Evolutionary conservation across 306 rosid genomes (phyloP).

Genomic region (Trifolium dubium): DNA sequence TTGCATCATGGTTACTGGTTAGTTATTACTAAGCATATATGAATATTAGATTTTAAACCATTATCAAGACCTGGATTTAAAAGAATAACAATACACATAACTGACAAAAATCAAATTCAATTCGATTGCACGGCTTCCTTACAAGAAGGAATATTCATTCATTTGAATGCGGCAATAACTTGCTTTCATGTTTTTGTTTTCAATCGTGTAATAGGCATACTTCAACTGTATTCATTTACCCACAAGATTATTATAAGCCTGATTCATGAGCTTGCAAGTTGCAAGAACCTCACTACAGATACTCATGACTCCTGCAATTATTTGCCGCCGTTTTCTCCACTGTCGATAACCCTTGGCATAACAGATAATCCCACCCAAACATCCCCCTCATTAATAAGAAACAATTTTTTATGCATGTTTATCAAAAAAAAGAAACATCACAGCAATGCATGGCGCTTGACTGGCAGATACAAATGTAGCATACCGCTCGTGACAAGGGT

Average conservation of each 20-base stretch:
- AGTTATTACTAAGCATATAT: too few relatives aligned
- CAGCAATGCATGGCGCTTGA: slow-evolving; percentile 36
- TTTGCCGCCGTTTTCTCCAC: slow-evolving; percentile 39
- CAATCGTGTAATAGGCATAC: slow-evolving; percentile 28
- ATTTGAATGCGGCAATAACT: slow-evolving; percentile 28
- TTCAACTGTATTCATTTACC: slow-evolving; percentile 18
- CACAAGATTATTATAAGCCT: slow-evolving; percentile 11
- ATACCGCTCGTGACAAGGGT: slow-evolving; percentile 35
- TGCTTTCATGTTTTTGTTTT: neutral
- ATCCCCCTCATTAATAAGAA: slow-evolving; percentile 32
- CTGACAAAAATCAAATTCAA: slow-evolving; percentile 31
- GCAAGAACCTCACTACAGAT: slow-evolving; percentile 27
- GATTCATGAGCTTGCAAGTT: slow-evolving; percentile 9
- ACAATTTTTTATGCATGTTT: slow-evolving; percentile 34
- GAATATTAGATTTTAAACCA: too few relatives aligned
- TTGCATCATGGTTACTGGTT: too few relatives aligned
- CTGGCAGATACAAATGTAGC: slow-evolving; percentile 30
- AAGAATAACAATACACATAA: slow-evolving; percentile 5
- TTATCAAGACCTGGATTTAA: too few relatives aligned
- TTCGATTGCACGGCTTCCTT: slow-evolving; percentile 32
- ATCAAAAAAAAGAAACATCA: slow-evolving; percentile 31
- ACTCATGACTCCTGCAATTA: slow-evolving; percentile 12
- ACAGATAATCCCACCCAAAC: slow-evolving; percentile 35
- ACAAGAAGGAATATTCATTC: slow-evolving; percentile 15
- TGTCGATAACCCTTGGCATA: slow-evolving; percentile 20